Evolutionary conservation across 1,284 basidiomycete species (phyloP).

Genomic region (Boletus semigastroideus): DNA sequence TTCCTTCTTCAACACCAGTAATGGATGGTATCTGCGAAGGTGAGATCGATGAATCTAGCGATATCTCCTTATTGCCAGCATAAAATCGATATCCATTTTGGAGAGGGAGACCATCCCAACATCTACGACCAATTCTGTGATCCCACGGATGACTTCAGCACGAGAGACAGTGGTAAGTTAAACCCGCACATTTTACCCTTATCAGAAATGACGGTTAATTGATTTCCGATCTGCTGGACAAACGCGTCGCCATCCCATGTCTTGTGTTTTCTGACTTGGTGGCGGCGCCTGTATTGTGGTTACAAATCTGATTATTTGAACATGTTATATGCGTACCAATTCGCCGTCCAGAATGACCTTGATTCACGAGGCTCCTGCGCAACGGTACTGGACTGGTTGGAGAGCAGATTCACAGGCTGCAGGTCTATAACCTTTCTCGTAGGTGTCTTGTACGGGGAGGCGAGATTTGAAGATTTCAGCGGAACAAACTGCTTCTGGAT

Average conservation of each 20-base stretch:
- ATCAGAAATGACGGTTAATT: constrained; percentile 64
- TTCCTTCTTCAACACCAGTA: constrained; percentile 36
- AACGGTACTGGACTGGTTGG: constrained; percentile 12
- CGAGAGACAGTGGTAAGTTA: constrained; percentile 4
- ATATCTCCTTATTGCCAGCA: constrained; percentile 62
- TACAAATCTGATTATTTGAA: constrained; percentile 2
- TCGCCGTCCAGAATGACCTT: constrained; percentile 61
- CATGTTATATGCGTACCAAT: constrained; percentile 49
- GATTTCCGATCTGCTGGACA: constrained; percentile 49
- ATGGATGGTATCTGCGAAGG: constrained; percentile 51
- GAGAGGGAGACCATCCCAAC: constrained; percentile 60
- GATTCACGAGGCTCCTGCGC: constrained; percentile 8
- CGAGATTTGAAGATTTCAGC: constrained; percentile 36
- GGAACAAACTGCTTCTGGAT: constrained; percentile 47
- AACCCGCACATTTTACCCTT: constrained; percentile 59
- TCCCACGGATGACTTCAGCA: constrained; percentile 10
- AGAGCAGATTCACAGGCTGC: constrained; percentile 43
- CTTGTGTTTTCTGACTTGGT: constrained; percentile 79
- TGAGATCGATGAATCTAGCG: constrained; percentile 53
- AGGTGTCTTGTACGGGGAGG: constrained; percentile 32
- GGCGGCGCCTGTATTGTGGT: constrained; percentile 60
- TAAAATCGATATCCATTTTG: constrained; percentile 47
- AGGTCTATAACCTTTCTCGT: constrained; percentile 37
- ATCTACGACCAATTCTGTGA: constrained; percentile 59
- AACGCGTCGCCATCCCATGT: constrained; percentile 86